Percentiles rank a stretch among this genome's conserved stretches.
Evolutionary conservation across 371 early-diverging fungal species (phyloP).

Genomic region (Rhizopus stolonifer): DNA sequence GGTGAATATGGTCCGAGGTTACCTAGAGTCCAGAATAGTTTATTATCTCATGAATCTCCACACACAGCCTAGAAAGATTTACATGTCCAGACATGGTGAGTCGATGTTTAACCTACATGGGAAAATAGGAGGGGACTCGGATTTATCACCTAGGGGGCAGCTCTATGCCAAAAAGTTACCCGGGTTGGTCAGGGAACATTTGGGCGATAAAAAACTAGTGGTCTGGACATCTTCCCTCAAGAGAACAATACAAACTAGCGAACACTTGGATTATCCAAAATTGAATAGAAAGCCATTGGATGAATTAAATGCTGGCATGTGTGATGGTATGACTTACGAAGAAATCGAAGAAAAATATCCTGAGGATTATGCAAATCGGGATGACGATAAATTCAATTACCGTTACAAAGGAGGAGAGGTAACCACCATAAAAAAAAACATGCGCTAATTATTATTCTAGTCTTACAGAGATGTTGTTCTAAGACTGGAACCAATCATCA

Average conservation of each 20-base stretch:
- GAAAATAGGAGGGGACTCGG: conserved; percentile 94
- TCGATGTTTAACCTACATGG: conserved; percentile 83
- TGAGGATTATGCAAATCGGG: conserved; percentile 88
- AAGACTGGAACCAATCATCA: conserved; percentile 78
- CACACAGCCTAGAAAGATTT: conserved; percentile 90
- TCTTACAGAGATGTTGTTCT: conserved; percentile 78
- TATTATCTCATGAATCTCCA: conserved; percentile 98
- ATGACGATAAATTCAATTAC: conserved; percentile 94
- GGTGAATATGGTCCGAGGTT: conserved; percentile 90
- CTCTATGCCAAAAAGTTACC: conserved; percentile 86
- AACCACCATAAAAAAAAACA: background rate
- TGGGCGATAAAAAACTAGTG: conserved; percentile 73
- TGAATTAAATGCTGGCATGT: conserved; percentile 95
- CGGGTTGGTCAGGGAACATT: conserved; percentile 65
- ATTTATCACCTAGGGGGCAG: conserved; percentile 85
- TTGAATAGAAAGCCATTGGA: conserved; percentile 96
- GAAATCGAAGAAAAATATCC: conserved; percentile 90
- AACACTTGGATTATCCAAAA: conserved; percentile 74
- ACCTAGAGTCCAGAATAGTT: conserved; percentile 92
- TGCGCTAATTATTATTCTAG: conserved; percentile 6
- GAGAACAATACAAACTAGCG: conserved; percentile 89
- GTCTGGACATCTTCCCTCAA: conserved; percentile 96
- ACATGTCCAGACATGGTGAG: conserved; percentile 93
- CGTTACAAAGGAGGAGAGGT: conserved; percentile 93
- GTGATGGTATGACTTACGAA: conserved; percentile 98